Evolutionary conservation across 129 eudicot species (phyloP).

Genomic region (Erigeron canadensis): DNA sequence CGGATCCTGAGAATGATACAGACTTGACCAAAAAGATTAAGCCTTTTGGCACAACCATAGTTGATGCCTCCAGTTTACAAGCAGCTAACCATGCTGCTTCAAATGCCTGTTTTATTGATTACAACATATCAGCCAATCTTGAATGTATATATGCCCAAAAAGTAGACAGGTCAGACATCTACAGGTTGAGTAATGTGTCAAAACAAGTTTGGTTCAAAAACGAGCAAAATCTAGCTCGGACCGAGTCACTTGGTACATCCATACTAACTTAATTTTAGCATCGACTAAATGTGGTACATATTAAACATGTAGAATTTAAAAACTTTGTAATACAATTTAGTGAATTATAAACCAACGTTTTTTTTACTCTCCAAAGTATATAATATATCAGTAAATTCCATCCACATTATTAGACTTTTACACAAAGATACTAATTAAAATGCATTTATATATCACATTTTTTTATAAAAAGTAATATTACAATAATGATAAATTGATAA

Average conservation of each 20-base stretch:
- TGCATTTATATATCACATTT: too few relatives aligned
- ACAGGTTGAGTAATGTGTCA: not conserved
- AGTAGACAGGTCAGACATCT: not conserved
- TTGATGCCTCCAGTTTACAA: slow-evolving; percentile 59
- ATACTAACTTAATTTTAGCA: not conserved
- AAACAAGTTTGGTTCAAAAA: not conserved
- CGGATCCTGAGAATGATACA: slow-evolving; percentile 51
- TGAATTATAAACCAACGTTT: too few relatives aligned
- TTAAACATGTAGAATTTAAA: too few relatives aligned
- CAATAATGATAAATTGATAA: too few relatives aligned
- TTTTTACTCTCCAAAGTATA: too few relatives aligned
- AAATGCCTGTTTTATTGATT: slow-evolving; percentile 50
- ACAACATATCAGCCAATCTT: not conserved
- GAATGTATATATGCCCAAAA: not conserved
- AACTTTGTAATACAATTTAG: too few relatives aligned
- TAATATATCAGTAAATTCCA: too few relatives aligned
- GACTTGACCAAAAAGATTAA: slow-evolving; percentile 53
- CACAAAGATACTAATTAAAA: too few relatives aligned
- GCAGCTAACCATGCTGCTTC: slow-evolving; percentile 69
- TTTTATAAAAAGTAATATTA: too few relatives aligned
- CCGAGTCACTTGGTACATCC: not conserved
- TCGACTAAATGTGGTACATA: too few relatives aligned
- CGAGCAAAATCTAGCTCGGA: not conserved
- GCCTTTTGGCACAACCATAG: slow-evolving; percentile 62
- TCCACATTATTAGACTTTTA: too few relatives aligned